Percentiles rank a stretch among this genome's conserved stretches.
These are phyloP conservation scores for Kurtzmaniella quercitrusa DNA, from an alignment of 1,139 yeast species.

Conservation along the genomic window DNA sequence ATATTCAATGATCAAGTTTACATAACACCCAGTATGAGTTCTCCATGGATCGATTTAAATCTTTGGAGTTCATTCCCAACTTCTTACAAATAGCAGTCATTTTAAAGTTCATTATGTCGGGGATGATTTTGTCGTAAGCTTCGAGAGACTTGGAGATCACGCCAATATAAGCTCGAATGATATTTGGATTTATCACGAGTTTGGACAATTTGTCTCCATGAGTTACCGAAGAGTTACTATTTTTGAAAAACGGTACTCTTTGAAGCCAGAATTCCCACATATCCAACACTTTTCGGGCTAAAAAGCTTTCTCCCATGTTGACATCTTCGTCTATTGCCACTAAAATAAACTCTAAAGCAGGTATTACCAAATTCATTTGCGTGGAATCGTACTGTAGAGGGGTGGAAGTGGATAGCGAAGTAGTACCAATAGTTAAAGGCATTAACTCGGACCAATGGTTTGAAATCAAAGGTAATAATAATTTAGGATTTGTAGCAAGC, in stretches of 20 bases:
- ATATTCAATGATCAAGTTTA: background rate
- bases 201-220: slow-evolving; percentile 3
- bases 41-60: background rate
- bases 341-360: slow-evolving; percentile 21
- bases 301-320: slow-evolving; percentile 23
- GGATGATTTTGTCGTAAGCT: slow-evolving; percentile 27
- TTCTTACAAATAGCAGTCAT: slow-evolving; percentile 23
- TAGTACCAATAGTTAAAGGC: slow-evolving; percentile 15
- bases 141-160: slow-evolving; percentile 29
- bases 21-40: slow-evolving; percentile 9
- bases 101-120: slow-evolving; percentile 28
- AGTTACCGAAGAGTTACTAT: background rate
- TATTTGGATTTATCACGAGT: slow-evolving; percentile 11
- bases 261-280: slow-evolving; percentile 28
- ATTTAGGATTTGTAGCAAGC: slow-evolving; percentile 55
- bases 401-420: slow-evolving; percentile 12
- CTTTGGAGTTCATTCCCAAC: slow-evolving; percentile 17
- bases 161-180: slow-evolving; percentile 14
- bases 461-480: slow-evolving; percentile 65
- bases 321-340: slow-evolving; percentile 27
- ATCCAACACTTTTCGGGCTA: slow-evolving; percentile 32
- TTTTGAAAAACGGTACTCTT: slow-evolving; percentile 8
- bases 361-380: slow-evolving; percentile 12
- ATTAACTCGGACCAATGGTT: slow-evolving; percentile 57
- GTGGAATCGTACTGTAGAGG: slow-evolving; percentile 5